A percentile compares a stretch with the other conserved stretches of the same genome.
phyloP scores from a whole-genome alignment of 2,329 filamentous ascomycete species.

The Lecanicillium sp. region DNA sequence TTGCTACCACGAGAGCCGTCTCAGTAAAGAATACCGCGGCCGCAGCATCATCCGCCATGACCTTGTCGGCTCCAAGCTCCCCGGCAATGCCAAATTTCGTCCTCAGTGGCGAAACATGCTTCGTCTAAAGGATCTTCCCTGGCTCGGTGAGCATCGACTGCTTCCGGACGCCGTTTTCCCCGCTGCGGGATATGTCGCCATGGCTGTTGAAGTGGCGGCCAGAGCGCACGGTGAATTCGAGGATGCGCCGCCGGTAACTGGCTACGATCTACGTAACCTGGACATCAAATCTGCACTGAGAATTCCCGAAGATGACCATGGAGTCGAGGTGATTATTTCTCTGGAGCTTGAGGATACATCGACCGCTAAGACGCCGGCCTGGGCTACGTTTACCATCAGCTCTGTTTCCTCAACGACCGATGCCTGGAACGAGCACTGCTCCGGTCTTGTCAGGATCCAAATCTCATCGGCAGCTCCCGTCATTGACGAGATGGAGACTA shows the following conservation, averaged over 20 bases:
- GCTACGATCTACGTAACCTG: slow-evolving; percentile 18
- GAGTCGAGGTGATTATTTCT: slow-evolving; percentile 19
- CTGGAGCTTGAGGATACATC: slow-evolving; percentile 18
- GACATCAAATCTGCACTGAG: slow-evolving; percentile 21
- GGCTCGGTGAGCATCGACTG: slow-evolving; percentile 30
- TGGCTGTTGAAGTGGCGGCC: slow-evolving; percentile 25
- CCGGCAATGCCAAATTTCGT: slow-evolving; percentile 20
- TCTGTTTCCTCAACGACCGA: slow-evolving; percentile 18
- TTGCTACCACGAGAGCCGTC: slow-evolving; percentile 23
- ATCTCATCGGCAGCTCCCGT: slow-evolving; percentile 9
- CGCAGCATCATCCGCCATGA: slow-evolving; percentile 19
- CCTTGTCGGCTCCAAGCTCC: slow-evolving; percentile 21
- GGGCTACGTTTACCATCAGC: slow-evolving; percentile 22
- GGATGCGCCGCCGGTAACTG: slow-evolving; percentile 12
- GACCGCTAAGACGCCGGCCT: slow-evolving; percentile 20
- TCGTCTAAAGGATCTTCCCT: slow-evolving; percentile 24
- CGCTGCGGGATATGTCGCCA: slow-evolving; percentile 26
- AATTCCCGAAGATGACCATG: slow-evolving; percentile 18
- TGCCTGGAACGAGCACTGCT: slow-evolving; percentile 22
- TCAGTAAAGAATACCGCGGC: slow-evolving; percentile 20
- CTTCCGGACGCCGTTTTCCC: slow-evolving; percentile 26
- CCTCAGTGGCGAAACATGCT: slow-evolving; percentile 29
- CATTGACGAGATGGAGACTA: neutral
- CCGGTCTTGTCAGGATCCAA: slow-evolving; percentile 19
- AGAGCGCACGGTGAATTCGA: slow-evolving; percentile 14